Percentiles rank a stretch among this genome's conserved stretches.
These are phyloP conservation scores for Sarocladium kiliense DNA, from an alignment of 2,329 filamentous ascomycete species.

Conservation along the genomic window DNA sequence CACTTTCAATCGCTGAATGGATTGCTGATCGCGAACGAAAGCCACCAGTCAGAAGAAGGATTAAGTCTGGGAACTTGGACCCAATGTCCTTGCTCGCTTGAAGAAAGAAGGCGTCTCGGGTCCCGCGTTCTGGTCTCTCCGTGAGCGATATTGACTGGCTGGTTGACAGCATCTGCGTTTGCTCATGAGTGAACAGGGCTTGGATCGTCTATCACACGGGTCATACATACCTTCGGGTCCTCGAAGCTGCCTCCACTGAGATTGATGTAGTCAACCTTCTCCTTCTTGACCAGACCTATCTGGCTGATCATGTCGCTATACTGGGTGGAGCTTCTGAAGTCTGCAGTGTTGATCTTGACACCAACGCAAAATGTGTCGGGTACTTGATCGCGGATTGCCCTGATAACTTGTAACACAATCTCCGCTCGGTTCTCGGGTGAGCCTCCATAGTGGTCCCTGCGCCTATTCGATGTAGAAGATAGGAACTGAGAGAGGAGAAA, in stretches of 20 bases:
- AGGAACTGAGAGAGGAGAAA: conserved; percentile 42
- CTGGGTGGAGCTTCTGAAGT: conserved; percentile 44
- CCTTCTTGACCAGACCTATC: conserved; percentile 36
- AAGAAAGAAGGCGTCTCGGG: conserved; percentile 59
- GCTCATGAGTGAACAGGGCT: no score
- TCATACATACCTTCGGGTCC: conserved; percentile 34
- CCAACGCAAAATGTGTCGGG: conserved; percentile 38
- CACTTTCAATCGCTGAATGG: conserved; percentile 22
- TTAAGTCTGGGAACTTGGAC: conserved; percentile 30
- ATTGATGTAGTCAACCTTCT: conserved; percentile 57
- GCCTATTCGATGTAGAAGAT: conserved; percentile 33
- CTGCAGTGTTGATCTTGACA: conserved; percentile 56
- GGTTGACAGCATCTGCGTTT: background rate
- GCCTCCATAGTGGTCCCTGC: conserved; percentile 43
- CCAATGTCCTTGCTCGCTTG: conserved; percentile 47
- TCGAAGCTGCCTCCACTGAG: conserved; percentile 55
- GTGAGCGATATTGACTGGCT: no score
- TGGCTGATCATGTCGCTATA: conserved; percentile 51
- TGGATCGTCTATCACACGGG: no score
- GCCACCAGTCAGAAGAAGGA: conserved; percentile 51
- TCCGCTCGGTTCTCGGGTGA: conserved; percentile 40
- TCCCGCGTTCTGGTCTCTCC: conserved; percentile 38
- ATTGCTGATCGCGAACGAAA: conserved; percentile 40
- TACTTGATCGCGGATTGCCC: conserved; percentile 27
- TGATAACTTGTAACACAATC: conserved; percentile 39